Base-by-base conservation (phyloP, 192 early-diverging fungal genomes). In the Martensiomyces pterosporus region DNA sequence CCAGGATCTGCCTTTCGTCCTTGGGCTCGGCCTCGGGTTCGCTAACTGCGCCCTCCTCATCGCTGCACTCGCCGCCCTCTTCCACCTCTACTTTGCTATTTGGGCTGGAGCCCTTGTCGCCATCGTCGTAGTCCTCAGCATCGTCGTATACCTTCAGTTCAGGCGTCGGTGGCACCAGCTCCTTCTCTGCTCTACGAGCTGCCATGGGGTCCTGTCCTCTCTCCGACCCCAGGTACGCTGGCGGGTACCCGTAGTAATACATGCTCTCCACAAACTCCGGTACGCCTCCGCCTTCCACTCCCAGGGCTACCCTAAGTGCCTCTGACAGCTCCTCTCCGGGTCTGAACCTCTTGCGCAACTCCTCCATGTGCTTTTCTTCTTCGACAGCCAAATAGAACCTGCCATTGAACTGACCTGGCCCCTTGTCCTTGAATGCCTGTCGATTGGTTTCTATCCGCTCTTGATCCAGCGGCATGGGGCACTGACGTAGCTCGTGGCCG, bases 241-340 rank as follows among this genome's bases (percentile, higher is more conserved):
- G 63, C 43, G 69, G 69, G 26, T 73, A 73, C 9, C 69, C 69
- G 32, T 53, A 38, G 10, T 26, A 36, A 18, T 58, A 55, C 54
- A 73, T 73, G 32, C 63, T 60, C 15, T 54, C 37, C 9, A 73
- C 22, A 13, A 60, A 73, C 19, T 52, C 54, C 2, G 69, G 63
- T n/a, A 64, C 43, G 7, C 62, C 57, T 24, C 46, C 43, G 0
- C 51, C 51, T 7, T 54, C 38, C 38, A 73, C 35, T 3, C 48
- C 69, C 22, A 73, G 34, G 4, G 69, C 69, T 34, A 55, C 47
- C 9, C 55, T 27, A 3, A 73, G 58, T 19, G 19, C 46, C 19
- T 43, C 47, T 8, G 69, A 73, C 32, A 73, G 62, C 24, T 49
- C 57, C 53, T 49, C 53, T 7, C 69, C 69, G 13, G 69, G 69